phyloP scores from a whole-genome alignment of 1,284 basidiomycete genomes.

The Marasmius tenuissimus region DNA sequence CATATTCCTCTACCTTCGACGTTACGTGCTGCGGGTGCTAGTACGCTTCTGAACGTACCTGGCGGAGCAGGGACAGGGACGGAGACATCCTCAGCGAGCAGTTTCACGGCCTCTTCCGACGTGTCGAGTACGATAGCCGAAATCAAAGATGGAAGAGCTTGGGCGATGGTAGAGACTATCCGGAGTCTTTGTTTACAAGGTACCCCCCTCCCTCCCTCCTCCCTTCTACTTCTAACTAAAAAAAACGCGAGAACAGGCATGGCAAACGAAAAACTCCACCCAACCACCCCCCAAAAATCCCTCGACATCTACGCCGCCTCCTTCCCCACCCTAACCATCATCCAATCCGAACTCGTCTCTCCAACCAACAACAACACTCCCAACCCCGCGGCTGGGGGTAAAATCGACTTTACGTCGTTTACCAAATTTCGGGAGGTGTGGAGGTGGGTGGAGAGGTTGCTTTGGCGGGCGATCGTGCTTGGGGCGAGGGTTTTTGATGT shows the following conservation, averaged over 20 bases:
- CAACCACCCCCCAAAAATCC: constrained; percentile 46
- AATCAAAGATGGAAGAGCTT: constrained; percentile 61
- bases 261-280: constrained; percentile 47
- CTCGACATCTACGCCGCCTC: constrained; percentile 55
- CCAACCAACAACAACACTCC: constrained; percentile 17
- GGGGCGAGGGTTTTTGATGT: constrained; percentile 48
- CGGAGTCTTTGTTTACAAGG: constrained; percentile 72
- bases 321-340: constrained; percentile 50
- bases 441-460: constrained; percentile 74
- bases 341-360: constrained; percentile 51
- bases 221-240: constrained; percentile 1
- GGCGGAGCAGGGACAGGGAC: constrained; percentile 33
- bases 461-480: constrained; percentile 68
- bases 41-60: constrained; percentile 28
- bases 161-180: constrained; percentile 64
- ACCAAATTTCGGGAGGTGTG: constrained; percentile 69
- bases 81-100: constrained; percentile 46
- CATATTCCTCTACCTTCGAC: constrained; percentile 49
- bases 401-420: constrained; percentile 51
- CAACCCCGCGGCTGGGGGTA: constrained; percentile 30
- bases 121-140: constrained; percentile 40
- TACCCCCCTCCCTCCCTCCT: constrained; percentile 25
- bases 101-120: constrained; percentile 37
- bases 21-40: constrained; percentile 31
- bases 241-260: constrained; percentile 37